A percentile compares a stretch with the other conserved stretches of the same genome.
phyloP scores from a whole-genome alignment of 129 eudicot species.

The Escallonia rubra region DNA sequence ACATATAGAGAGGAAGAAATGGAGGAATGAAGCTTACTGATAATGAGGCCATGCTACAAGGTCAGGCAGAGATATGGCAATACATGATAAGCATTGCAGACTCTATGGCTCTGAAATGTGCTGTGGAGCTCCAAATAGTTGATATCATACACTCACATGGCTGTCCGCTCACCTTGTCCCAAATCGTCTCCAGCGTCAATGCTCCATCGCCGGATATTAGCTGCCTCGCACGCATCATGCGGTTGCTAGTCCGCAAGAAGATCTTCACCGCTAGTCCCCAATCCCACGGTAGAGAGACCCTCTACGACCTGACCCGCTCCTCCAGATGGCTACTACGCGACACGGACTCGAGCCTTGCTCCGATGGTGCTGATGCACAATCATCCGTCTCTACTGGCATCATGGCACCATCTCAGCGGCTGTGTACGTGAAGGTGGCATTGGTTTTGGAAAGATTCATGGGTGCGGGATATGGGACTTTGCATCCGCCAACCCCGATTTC shows the following conservation, averaged over 20 bases:
- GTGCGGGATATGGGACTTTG: not conserved
- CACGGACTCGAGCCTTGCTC: not conserved
- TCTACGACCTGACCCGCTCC: constrained; percentile 1
- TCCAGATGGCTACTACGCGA: not conserved
- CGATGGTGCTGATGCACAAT: not conserved
- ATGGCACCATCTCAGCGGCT: constrained; percentile 1
- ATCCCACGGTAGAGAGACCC: not conserved
- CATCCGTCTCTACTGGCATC: not conserved
- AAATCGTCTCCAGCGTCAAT: constrained; percentile 2
- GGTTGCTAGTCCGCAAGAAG: constrained; percentile 7
- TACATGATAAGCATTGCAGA: constrained; percentile 4
- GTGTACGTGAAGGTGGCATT: constrained; percentile 4
- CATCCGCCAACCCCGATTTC: not conserved
- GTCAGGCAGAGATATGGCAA: constrained; percentile 7
- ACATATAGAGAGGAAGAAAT: no score
- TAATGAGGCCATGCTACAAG: not conserved
- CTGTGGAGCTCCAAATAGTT: constrained; percentile 23
- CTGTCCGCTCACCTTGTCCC: constrained; percentile 10
- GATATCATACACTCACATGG: constrained; percentile 25
- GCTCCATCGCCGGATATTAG: not conserved
- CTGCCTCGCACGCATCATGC: constrained; percentile 8
- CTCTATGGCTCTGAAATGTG: constrained; percentile 23
- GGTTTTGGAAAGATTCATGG: constrained; percentile 12
- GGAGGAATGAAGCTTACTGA: not conserved
- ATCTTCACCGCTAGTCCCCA: not conserved